Evolutionary conservation across 2,329 filamentous ascomycete species (phyloP).

Genomic region (Coleophoma cylindrospora): DNA sequence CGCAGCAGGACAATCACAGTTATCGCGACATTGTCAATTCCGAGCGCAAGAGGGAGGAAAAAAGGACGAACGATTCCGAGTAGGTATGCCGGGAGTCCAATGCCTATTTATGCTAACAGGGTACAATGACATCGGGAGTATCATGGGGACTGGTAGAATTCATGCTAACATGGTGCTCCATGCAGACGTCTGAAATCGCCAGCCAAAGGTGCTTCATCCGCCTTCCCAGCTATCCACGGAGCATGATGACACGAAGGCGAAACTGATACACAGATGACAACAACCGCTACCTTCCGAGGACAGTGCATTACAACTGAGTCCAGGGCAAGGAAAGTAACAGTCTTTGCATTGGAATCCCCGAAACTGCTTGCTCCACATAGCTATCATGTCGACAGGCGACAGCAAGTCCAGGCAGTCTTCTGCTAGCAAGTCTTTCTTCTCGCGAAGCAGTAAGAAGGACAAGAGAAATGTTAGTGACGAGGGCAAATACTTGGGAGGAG

Average conservation of each 20-base stretch:
- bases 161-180: constrained; percentile 16
- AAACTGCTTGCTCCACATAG: constrained; percentile 10
- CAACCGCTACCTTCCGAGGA: constrained; percentile 14
- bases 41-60: neutral
- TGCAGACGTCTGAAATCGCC: constrained; percentile 11
- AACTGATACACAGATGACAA: constrained; percentile 21
- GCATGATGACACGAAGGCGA: constrained; percentile 20
- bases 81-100: constrained; percentile 1
- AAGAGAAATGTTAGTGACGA: constrained; percentile 59
- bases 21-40: neutral
- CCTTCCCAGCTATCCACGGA: constrained; percentile 11
- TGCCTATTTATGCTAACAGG: too few species aligned
- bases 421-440: constrained; percentile 80
- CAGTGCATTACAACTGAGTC: constrained; percentile 13
- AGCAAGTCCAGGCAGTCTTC: constrained; percentile 71
- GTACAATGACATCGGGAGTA: too few species aligned
- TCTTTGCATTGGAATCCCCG: constrained; percentile 9
- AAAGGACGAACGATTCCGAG: constrained; percentile 8
- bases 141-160: constrained; percentile 9
- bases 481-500: constrained; percentile 46
- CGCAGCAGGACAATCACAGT: too few species aligned
- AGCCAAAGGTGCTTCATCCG: constrained; percentile 1
- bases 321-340: constrained; percentile 9
- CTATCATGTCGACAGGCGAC: constrained; percentile 58
- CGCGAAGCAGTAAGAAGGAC: constrained; percentile 78